Percentiles rank a stretch among this genome's conserved stretches.
Evolutionary conservation across 1,139 yeast genomes (phyloP).

Genomic region (Saccharomycopsis crataegensis): DNA sequence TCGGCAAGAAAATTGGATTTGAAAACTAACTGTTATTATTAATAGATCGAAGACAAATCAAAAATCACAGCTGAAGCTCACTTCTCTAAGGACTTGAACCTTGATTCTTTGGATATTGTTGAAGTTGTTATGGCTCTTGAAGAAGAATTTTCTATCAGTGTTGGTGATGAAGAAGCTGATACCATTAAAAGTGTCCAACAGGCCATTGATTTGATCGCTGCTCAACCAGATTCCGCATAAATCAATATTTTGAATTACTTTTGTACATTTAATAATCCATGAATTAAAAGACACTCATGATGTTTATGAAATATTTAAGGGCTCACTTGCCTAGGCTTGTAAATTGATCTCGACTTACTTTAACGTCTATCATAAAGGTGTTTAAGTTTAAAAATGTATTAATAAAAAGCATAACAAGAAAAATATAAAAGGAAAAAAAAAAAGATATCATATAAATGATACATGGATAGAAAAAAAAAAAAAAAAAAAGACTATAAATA

Average conservation of each 20-base stretch:
- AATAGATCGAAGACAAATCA: slow-evolving; percentile 19
- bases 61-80: slow-evolving; percentile 53
- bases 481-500: not conserved
- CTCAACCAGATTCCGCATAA: slow-evolving; percentile 65
- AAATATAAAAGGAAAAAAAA: too few species aligned
- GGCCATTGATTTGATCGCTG: slow-evolving; percentile 66
- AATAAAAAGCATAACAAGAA: too few species aligned
- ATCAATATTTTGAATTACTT: not conserved
- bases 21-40: not conserved
- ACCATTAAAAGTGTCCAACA: slow-evolving; percentile 76
- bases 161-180: slow-evolving; percentile 85
- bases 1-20: too few species aligned
- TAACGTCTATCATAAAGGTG: too few species aligned
- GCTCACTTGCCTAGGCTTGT: too few species aligned
- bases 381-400: too few species aligned
- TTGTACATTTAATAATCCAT: not conserved
- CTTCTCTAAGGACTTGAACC: slow-evolving; percentile 69
- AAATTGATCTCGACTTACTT: too few species aligned
- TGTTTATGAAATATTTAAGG: too few species aligned
- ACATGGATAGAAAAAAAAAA: not conserved
- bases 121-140: slow-evolving; percentile 89
- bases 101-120: slow-evolving; percentile 82
- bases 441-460: not conserved
- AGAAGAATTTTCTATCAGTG: slow-evolving; percentile 67
- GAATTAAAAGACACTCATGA: too few species aligned